phyloP scores from a whole-genome alignment of 345 rosid genomes.

The Pelargonium nanum region DNA sequence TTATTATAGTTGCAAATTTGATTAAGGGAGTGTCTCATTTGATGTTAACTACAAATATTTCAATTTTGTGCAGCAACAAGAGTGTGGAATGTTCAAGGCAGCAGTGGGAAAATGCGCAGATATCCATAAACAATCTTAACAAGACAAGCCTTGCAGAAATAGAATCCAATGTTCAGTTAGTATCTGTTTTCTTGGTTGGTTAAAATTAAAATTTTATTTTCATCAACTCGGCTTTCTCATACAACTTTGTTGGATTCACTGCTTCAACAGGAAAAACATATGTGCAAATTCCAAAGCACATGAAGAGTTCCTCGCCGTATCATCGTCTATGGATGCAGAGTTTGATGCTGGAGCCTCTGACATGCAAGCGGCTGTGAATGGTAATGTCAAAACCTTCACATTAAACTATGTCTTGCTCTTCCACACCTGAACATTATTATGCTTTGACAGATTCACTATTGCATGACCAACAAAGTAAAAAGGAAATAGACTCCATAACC shows the following conservation, averaged over 20 bases:
- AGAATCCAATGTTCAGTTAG: constrained; percentile 30
- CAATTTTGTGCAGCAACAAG: constrained; percentile 37
- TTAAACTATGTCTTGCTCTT: constrained; percentile 2
- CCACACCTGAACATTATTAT: not conserved
- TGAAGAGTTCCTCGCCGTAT: constrained; percentile 34
- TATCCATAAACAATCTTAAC: constrained; percentile 22
- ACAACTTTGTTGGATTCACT: not conserved
- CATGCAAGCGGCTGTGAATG: constrained; percentile 35
- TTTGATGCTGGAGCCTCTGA: constrained; percentile 32
- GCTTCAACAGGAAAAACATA: constrained; percentile 36
- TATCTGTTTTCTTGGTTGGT: not conserved
- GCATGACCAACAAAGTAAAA: constrained; percentile 45
- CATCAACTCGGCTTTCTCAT: not conserved
- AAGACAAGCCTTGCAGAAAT: constrained; percentile 23
- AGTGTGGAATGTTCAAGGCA: constrained; percentile 32
- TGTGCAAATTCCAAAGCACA: constrained; percentile 23
- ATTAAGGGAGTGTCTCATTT: not conserved
- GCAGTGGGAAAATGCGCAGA: constrained; percentile 47
- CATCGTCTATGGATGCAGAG: constrained; percentile 35
- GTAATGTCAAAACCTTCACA: constrained; percentile 20
- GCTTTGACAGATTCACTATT: constrained; percentile 41
- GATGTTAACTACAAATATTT: constrained; percentile 3
- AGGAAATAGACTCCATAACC: constrained; percentile 42
- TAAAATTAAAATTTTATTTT: not conserved
- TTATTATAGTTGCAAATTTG: too few species aligned